These are phyloP conservation scores for Eustoma russellianum DNA, from an alignment of 257 asterid genomes.

Conservation along the genomic window DNA sequence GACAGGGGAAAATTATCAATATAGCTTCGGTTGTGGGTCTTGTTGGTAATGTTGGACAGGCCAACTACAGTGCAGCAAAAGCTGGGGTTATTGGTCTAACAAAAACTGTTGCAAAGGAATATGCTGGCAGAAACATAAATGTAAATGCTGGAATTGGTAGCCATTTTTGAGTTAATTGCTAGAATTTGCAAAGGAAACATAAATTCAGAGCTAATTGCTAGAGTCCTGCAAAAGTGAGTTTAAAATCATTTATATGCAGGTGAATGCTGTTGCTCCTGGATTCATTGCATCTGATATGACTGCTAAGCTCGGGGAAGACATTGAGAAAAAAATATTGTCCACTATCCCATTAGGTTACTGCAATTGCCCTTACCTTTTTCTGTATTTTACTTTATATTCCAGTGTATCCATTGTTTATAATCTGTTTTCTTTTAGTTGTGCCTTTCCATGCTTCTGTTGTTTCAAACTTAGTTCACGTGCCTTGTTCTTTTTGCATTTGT, in stretches of 20 bases:
- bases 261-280: conserved; percentile 96
- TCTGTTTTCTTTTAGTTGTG: neutral
- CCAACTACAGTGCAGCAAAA: conserved; percentile 96
- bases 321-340: conserved; percentile 72
- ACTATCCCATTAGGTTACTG: conserved; percentile 67
- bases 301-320: conserved; percentile 62
- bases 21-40: conserved; percentile 95
- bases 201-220: neutral
- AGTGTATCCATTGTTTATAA: neutral
- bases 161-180: neutral
- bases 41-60: conserved; percentile 90
- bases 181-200: conserved; percentile 1
- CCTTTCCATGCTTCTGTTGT: neutral
- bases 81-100: conserved; percentile 97
- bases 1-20: conserved; percentile 89
- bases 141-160: conserved; percentile 30
- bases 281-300: conserved; percentile 95
- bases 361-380: neutral
- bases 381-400: neutral
- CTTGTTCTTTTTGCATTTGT: neutral
- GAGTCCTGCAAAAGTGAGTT: neutral
- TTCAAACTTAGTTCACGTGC: neutral
- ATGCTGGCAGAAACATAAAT: conserved; percentile 76
- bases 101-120: conserved; percentile 91
- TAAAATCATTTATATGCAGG: conserved; percentile 29